Evolutionary conservation across 2,329 filamentous ascomycete species (phyloP), one percentile per base, ranked within the genome.

Genomic region (Trichoderma simmonsii): DNA sequence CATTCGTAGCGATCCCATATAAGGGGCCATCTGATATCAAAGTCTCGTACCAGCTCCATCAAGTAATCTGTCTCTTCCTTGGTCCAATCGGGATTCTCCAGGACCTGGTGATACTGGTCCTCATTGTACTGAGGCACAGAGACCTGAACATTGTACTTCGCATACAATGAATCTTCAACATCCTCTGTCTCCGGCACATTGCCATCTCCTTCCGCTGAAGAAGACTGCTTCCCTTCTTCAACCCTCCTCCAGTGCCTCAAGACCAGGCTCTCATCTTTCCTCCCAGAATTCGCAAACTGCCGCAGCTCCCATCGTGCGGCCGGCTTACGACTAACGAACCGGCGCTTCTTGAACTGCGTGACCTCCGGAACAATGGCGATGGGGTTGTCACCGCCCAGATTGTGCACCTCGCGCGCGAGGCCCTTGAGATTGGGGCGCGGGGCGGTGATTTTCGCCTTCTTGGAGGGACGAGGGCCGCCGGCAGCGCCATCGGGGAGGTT

Each of bases 51-150:
- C 43, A 95, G 80, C 3, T 89, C 85, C 79, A 98, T 88, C 74
- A 99, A 83, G 79, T 98, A 98, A 79, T 98, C 94, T 9, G 96
- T 99, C 82, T 99, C 96, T 77, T 96, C 92, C 78, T 92, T 93
- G 15, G 92, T 91, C 96, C 96, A 99, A 76, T 95, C 91, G 15
- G 89, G 85, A 78, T 86, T 92, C 76, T 90, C 87, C 65, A 99
- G 82, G 73, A 92, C 89, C 71, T 89, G 86, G 73, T 91, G 88
- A 82, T 99, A 99, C 80, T 97, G 92, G 74, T 95, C 93, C 74
- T 97, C 92, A 73, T 89, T 94, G 81, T 98, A 98, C 73, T 90
- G 87, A 0, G 95, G 93, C 43, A 94, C 86, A 4, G 92, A 87
- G 15, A 95, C 89, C 75, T 91, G 88, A 70, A 97, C 90, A 79